Evolutionary conservation across 2,329 filamentous ascomycete species (phyloP).

Genomic region (Cytospora piceicola): DNA sequence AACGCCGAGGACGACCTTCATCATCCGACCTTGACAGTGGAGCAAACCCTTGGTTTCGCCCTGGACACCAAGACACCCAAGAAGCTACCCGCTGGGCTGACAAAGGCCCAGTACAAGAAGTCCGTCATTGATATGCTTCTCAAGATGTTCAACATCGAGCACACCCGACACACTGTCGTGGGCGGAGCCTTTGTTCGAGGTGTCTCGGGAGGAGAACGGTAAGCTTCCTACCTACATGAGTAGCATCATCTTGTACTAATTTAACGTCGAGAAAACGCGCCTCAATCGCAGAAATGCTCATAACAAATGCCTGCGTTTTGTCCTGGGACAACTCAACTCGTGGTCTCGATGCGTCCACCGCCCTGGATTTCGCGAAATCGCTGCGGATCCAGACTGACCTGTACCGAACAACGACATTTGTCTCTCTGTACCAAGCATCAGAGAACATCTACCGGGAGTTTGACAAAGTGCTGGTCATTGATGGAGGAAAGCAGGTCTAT

Average conservation of each 20-base stretch:
- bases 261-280: slow-evolving; percentile 69
- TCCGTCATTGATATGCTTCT: slow-evolving; percentile 75
- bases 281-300: slow-evolving; percentile 82
- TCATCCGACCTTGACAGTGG: slow-evolving; percentile 82
- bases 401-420: slow-evolving; percentile 82
- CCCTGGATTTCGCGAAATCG: slow-evolving; percentile 59
- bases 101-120: slow-evolving; percentile 74
- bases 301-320: slow-evolving; percentile 71
- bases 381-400: slow-evolving; percentile 82
- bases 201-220: slow-evolving; percentile 75
- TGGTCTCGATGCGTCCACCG: slow-evolving; percentile 60
- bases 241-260: no score
- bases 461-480: slow-evolving; percentile 84
- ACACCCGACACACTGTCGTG: slow-evolving; percentile 82
- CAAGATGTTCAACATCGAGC: slow-evolving; percentile 93
- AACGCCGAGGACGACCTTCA: slow-evolving; percentile 88
- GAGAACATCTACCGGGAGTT: slow-evolving; percentile 80
- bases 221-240: no score
- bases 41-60: slow-evolving; percentile 84
- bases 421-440: slow-evolving; percentile 83
- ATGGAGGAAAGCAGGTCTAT: slow-evolving; percentile 75
- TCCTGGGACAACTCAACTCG: slow-evolving; percentile 73
- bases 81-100: slow-evolving; percentile 75
- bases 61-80: slow-evolving; percentile 83
- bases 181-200: slow-evolving; percentile 82